These are phyloP conservation scores for Saprolegnia parasitica DNA, from an alignment of 352 stramenopile species.

Conservation along the genomic window DNA sequence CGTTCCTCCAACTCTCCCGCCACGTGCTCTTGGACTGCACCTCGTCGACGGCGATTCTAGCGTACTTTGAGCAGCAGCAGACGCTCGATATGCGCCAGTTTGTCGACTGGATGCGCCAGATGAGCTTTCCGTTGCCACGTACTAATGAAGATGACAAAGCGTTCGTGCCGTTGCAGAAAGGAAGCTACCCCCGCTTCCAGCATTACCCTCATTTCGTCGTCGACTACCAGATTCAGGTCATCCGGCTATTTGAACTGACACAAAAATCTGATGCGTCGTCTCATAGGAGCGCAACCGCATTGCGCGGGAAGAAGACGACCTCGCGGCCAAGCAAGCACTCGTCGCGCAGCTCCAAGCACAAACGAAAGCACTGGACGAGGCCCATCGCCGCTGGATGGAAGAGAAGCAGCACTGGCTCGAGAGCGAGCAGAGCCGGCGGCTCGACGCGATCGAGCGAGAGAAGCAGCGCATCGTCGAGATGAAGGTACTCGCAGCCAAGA, in stretches of 20 bases:
- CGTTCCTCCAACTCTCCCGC: conserved; percentile 70
- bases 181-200: conserved; percentile 73
- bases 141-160: not conserved
- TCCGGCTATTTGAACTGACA: too few relatives aligned
- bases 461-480: conserved; percentile 60
- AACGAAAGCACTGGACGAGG: conserved; percentile 44
- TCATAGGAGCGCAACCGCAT: conserved; percentile 81
- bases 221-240: conserved; percentile 81
- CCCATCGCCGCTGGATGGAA: conserved; percentile 64
- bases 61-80: conserved; percentile 85
- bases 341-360: conserved; percentile 54
- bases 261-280: too few relatives aligned
- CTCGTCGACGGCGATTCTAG: conserved; percentile 61
- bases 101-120: conserved; percentile 30
- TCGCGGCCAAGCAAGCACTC: conserved; percentile 57
- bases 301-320: conserved; percentile 63
- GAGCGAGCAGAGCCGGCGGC: conserved; percentile 56
- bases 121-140: not conserved
- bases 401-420: conserved; percentile 50
- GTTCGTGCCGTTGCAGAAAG: conserved; percentile 59
- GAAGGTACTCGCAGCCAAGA: conserved; percentile 70
- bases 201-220: conserved; percentile 77
- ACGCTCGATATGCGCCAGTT: conserved; percentile 68
- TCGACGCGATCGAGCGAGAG: conserved; percentile 55
- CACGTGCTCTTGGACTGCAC: conserved; percentile 48